These are phyloP conservation scores for Phytophthora ohioensis DNA, from an alignment of 352 stramenopile species.

Conservation along the genomic window DNA sequence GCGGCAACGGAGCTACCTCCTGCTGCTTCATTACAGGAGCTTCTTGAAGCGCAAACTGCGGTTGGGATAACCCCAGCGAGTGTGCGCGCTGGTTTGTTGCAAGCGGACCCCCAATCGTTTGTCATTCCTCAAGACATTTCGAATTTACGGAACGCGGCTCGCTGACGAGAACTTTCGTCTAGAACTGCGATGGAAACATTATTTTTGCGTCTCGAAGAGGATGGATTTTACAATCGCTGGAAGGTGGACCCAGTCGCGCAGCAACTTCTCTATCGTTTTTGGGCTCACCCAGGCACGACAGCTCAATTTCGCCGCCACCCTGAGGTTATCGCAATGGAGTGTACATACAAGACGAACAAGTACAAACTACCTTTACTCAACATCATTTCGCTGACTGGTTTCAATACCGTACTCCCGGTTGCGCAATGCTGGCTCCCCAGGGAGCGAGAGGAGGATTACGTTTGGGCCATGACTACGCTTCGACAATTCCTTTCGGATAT, in stretches of 20 bases:
- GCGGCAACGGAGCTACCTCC: not conserved
- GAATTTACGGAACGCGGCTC: not conserved
- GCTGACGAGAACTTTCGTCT: not conserved
- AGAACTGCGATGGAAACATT: not conserved
- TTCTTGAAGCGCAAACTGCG: not conserved
- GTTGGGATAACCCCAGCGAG: not conserved
- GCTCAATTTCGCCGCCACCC: constrained; percentile 7
- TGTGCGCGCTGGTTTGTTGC: not conserved
- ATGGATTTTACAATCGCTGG: not conserved
- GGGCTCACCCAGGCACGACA: not conserved
- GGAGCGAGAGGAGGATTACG: not conserved
- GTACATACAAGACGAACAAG: not conserved
- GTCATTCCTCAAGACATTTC: not conserved
- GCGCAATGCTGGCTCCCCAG: not conserved
- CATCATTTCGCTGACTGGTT: not conserved
- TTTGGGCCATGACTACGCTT: not conserved
- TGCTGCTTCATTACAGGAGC: not conserved
- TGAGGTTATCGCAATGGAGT: constrained; percentile 1
- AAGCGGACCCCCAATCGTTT: not conserved
- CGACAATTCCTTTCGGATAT: not conserved
- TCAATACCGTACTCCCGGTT: not conserved
- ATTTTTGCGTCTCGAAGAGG: not conserved
- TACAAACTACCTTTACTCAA: not conserved
- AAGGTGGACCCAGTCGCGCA: not conserved
- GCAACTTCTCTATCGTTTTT: not conserved